phyloP scores from a whole-genome alignment of 2,329 filamentous ascomycete genomes.

The Fusarium dlaminii region DNA sequence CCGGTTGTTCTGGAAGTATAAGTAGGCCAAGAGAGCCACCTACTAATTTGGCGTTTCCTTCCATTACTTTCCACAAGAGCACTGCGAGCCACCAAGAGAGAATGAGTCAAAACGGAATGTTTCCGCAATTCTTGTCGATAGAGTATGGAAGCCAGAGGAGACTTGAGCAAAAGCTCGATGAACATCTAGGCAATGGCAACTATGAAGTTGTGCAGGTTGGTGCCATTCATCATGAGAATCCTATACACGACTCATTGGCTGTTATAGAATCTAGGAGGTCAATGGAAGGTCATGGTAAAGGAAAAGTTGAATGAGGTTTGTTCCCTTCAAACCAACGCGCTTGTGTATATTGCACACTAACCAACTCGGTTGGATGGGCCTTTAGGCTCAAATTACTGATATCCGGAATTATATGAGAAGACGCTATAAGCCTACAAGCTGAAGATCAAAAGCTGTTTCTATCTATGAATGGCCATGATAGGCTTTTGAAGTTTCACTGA shows the following conservation, averaged over 20 bases:
- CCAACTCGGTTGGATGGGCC: not conserved
- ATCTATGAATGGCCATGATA: not conserved
- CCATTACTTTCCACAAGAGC: not conserved
- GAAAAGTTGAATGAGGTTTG: not conserved
- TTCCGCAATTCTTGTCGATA: not conserved
- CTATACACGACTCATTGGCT: rapidly evolving
- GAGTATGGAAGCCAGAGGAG: not conserved
- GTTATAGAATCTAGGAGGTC: not conserved
- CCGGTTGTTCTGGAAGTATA: not conserved
- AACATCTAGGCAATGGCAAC: not conserved
- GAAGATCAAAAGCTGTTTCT: not conserved
- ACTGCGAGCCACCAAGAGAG: not conserved
- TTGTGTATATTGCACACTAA: not conserved
- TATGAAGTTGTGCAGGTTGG: not conserved
- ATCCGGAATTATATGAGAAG: not conserved
- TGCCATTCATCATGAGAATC: not conserved
- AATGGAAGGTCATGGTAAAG: not conserved
- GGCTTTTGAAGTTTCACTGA: not conserved
- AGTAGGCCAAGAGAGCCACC: not conserved
- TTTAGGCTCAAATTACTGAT: not conserved
- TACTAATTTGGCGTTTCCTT: not conserved
- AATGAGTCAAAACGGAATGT: not conserved
- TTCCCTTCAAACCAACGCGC: not conserved
- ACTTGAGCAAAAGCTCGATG: not conserved
- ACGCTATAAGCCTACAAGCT: not conserved